Evolutionary conservation across 768 basidiomycete species (phyloP).

Genomic region (Lentinula edodes): DNA sequence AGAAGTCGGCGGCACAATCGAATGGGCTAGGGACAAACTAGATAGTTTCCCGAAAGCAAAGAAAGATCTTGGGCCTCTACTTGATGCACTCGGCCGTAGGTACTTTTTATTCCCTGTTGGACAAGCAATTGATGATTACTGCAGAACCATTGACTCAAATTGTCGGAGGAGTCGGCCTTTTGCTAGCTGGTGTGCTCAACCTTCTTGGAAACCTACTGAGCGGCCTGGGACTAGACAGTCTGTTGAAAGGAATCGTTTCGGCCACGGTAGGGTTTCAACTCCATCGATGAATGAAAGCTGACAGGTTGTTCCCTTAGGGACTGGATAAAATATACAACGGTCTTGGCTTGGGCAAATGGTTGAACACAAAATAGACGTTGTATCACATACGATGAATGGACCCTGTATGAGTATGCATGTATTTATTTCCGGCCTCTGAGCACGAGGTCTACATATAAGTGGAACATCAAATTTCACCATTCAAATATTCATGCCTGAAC

Average conservation of each 20-base stretch:
- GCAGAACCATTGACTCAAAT: slow-evolving; percentile 32
- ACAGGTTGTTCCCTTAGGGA: slow-evolving; percentile 13
- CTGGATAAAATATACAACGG: slow-evolving; percentile 29
- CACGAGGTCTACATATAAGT: too few species aligned
- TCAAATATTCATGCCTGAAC: too few species aligned
- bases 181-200: slow-evolving; percentile 30
- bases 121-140: background rate
- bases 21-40: slow-evolving; percentile 32
- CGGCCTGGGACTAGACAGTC: slow-evolving; percentile 25
- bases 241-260: slow-evolving; percentile 25
- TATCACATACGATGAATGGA: background rate
- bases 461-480: too few species aligned
- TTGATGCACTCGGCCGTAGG: slow-evolving; percentile 30
- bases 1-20: slow-evolving; percentile 31
- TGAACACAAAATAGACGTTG: slow-evolving; percentile 10
- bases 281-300: background rate
- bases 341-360: slow-evolving; percentile 25
- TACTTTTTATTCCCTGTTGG: background rate
- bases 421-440: too few species aligned
- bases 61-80: slow-evolving; percentile 28
- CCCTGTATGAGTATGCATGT: background rate
- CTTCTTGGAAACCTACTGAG: slow-evolving; percentile 27
- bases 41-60: slow-evolving; percentile 32
- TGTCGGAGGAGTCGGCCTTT: slow-evolving; percentile 29
- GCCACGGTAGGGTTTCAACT: slow-evolving; percentile 17